Base-by-base conservation (phyloP, 148 eudicot genomes). In the Selenicereus undatus region DNA sequence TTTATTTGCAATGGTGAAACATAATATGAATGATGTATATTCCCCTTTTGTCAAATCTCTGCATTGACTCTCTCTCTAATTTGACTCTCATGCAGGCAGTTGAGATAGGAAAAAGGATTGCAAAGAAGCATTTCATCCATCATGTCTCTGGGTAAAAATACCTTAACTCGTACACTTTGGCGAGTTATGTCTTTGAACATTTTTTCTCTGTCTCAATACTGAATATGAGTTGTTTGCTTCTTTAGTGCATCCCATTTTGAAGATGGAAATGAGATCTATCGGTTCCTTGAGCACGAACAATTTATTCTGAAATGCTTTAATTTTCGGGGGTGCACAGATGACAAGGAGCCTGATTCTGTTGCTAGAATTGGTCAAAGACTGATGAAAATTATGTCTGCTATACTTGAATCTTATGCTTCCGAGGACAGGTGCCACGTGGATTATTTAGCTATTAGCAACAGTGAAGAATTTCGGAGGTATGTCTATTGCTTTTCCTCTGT, bases 401-500 rank as follows among this genome's bases (percentile, higher is more conserved):
- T 95, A 78, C 90, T 95, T 35, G 99, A 95, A 86, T 90, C 97
- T 36, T 95, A 89, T 82, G 94, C 97, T 69, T 93, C 97, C 32
- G 93, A 95, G 75, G 97, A 93, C 68, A 77, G 91, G 68, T 75
- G 48, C 16, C 89, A 85, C 81, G 85, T 95, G 58, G 90, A 95
- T 87, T 95, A 92, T 74, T 58, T 84, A 26, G 90, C 93, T 74
- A 93, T 95, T 82, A 93, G 97, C 86, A 93, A 90, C 75, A 93
- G 97, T 60, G 99, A 95, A 85, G 99, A 93, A 87, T 95, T 95
- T 27, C 82, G 99, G 30, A 93, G 99, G 99, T 93, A 86, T 30
- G 30, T 65, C 75, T 27, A 27, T 29, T 20, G 2, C 5, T 77
- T 4, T 75, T 52, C 24, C 30, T 51, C 5, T 43, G 4, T 43